These are phyloP conservation scores for Dictyostelium intermedium DNA, from an alignment of 78 protist species.

Conservation along the genomic window DNA sequence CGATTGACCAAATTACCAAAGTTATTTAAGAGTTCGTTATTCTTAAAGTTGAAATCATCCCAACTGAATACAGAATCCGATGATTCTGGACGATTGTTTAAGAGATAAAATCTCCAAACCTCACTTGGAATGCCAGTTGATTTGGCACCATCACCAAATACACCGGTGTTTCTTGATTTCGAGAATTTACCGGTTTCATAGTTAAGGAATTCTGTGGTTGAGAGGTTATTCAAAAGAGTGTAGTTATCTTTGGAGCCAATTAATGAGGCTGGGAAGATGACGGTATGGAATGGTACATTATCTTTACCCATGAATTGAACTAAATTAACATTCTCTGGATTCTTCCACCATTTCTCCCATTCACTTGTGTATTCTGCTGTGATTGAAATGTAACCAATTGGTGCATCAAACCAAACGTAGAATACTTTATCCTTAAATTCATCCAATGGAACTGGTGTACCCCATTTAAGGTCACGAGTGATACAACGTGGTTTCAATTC, in stretches of 20 bases:
- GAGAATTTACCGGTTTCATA: constrained; percentile 93
- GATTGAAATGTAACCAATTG: constrained; percentile 94
- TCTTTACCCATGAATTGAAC: constrained; percentile 94
- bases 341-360: constrained; percentile 93
- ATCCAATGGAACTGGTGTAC: constrained; percentile 88
- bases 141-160: constrained; percentile 91
- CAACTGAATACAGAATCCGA: constrained; percentile 75
- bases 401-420: constrained; percentile 97
- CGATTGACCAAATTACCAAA: constrained; percentile 92
- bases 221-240: constrained; percentile 66
- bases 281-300: constrained; percentile 92
- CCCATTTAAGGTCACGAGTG: constrained; percentile 95
- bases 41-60: constrained; percentile 78
- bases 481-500: constrained; percentile 90
- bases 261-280: constrained; percentile 92
- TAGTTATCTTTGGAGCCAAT: constrained; percentile 78
- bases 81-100: constrained; percentile 88
- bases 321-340: constrained; percentile 88
- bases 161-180: constrained; percentile 90
- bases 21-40: constrained; percentile 88
- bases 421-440: constrained; percentile 87
- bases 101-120: constrained; percentile 89
- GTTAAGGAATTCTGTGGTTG: constrained; percentile 90
- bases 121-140: constrained; percentile 85
- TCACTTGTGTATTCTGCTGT: constrained; percentile 87